Evolutionary conservation across 108 stramenopile genomes (phyloP).

Genomic region (Pelagomonas calceolata): DNA sequence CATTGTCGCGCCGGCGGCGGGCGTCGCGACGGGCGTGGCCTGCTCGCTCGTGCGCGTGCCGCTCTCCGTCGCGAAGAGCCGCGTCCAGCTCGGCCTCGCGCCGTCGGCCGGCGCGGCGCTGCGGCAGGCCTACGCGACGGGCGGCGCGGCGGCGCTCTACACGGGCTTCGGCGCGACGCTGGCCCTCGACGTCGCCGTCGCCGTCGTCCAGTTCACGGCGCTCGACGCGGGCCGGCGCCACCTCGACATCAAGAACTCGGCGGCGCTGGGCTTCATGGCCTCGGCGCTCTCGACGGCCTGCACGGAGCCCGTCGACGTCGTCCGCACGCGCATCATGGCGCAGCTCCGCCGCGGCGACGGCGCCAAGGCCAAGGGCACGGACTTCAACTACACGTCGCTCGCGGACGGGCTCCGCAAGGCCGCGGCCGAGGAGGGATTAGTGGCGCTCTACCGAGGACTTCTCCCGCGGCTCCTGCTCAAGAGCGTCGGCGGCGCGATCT

Average conservation of each 20-base stretch:
- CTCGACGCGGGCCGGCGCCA: background rate
- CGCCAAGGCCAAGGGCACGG: background rate
- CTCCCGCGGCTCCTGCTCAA: background rate
- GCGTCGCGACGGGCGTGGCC: background rate
- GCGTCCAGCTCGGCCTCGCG: background rate
- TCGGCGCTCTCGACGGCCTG: background rate
- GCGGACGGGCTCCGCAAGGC: background rate
- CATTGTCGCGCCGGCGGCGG: background rate
- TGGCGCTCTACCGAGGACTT: background rate
- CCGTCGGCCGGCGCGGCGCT: background rate
- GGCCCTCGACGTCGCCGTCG: background rate
- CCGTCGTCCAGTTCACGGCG: background rate
- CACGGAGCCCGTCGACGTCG: conserved; percentile 1
- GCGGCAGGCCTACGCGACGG: background rate
- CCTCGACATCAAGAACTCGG: too few relatives aligned
- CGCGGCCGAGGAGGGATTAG: background rate
- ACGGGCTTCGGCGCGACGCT: background rate
- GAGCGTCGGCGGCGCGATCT: background rate
- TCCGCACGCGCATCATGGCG: background rate
- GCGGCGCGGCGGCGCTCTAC: background rate
- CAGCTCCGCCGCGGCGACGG: background rate
- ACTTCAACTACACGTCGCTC: background rate
- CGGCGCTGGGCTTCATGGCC: background rate
- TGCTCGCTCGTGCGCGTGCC: background rate
- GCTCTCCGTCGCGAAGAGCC: background rate